Base-by-base conservation (phyloP, 1,139 yeast genomes). In the Debaryomyces sp. region DNA sequence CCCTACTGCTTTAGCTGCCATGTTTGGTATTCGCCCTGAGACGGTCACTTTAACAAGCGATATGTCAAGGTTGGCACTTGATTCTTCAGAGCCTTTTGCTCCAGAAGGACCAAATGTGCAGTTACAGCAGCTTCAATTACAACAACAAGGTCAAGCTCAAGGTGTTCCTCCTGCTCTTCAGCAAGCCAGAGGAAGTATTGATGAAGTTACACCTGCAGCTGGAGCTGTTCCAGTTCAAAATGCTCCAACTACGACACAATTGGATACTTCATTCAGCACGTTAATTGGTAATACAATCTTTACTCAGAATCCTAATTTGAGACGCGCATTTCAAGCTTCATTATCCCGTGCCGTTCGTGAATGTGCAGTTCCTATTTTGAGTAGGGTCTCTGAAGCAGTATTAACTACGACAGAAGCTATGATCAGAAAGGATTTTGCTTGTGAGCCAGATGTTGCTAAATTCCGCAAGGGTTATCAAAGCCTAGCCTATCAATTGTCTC, bases 331-430 rank as follows among this genome's bases (percentile, higher is more conserved):
- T 68, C 89, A 86, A 62, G 78, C 89, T 54, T 92, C 97, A 0
- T 78, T 94, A 48, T 86, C 95, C 3, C 85, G 92, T 57, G 87
- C 98, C 1, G 89, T 94, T 35, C 81, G 95, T 54, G 99, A 94
- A 61, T 85, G 95, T 52, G 79, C 96, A 15, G 87, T 90, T 23
- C 96, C 97, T 1, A 94, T 94, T 29, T 89, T 92, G 53, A 96
- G 89, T 59, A 80, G 97, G 51, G 89, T 96, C 5, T 89, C 95
- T 2, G 88, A 90, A 46, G 94, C 96, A 47, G 96, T 97, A 5
- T 81, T 90, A 45, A 87, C 90, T 4, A 88, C 98, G 0, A 87
- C 98, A 0, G 87, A 88, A 60, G 87, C 94, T 27, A 77, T 95
- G 51, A 82, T 94, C 27, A 71, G 82, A 55, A 95, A 95, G 61